phyloP scores from a whole-genome alignment of 2,329 filamentous ascomycete species.

The Fusarium guadeloupense region DNA sequence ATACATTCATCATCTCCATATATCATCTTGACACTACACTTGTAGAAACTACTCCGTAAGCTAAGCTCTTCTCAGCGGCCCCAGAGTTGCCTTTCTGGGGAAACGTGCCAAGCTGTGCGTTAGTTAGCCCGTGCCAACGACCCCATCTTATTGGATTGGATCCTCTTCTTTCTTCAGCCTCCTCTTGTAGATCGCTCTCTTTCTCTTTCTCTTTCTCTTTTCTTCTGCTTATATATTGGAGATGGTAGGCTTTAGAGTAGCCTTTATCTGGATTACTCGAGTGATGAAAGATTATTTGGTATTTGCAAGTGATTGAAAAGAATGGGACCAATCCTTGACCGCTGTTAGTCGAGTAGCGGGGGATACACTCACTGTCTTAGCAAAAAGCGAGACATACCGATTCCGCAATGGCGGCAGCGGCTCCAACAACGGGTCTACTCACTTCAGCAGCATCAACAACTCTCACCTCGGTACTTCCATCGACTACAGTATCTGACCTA shows the following conservation, averaged over 20 bases:
- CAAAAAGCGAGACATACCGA: background rate
- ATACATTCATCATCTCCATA: background rate
- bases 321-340: constrained; percentile 10
- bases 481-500: constrained; percentile 32
- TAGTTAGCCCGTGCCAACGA: constrained; percentile 8
- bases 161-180: constrained; percentile 30
- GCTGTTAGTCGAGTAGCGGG: constrained; percentile 20
- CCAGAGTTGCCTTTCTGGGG: constrained; percentile 25
- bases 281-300: no score
- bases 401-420: constrained; percentile 27
- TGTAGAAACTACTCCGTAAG: background rate
- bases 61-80: constrained; percentile 2
- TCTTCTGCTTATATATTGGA: background rate
- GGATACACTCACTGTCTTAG: background rate
- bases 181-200: constrained; percentile 21
- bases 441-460: constrained; percentile 19
- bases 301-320: no score
- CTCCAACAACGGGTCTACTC: constrained; percentile 17
- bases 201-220: background rate
- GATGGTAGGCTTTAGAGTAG: background rate
- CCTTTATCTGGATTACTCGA: no score
- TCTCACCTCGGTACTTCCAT: constrained; percentile 6
- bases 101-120: constrained; percentile 37
- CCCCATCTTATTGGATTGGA: constrained; percentile 9
- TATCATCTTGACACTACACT: background rate